Base-by-base conservation (phyloP, 2,329 filamentous ascomycete species). In the Daldinia sp. region DNA sequence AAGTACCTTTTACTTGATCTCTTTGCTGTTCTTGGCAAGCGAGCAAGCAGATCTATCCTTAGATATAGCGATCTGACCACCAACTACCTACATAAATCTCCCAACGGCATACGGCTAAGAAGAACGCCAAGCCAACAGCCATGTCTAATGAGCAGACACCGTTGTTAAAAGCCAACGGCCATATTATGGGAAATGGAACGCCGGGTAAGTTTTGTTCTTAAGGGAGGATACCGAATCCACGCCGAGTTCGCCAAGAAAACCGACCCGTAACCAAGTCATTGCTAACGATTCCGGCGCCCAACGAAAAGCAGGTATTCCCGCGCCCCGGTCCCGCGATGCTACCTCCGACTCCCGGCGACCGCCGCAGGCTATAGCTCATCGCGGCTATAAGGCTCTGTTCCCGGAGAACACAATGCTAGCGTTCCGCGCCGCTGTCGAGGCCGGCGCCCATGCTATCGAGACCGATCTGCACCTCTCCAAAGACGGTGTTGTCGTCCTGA, bases 361-460 rank as follows among this genome's bases (percentile, higher is more conserved):
- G 56, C 92, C 93, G 1, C 91, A 93, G 77, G 87, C 89, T 62
- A 93, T 96, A 70, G 92, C 91, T 1, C 93, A 95, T 81, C 86
- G 93, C 64, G 93, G 93, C 50, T 93, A 90, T 84, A 95, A 93
- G 78, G 89, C 90, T 0, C 85, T 85, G 58, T 92, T 86, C 73
- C 93, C 95, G 0, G 95, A 98, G 80, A 98, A 98, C 81, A 92
- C 92, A 1, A 89, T 98, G 86, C 86, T 84, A 15, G 92, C 92
- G 6, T 97, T 97, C 81, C 83, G 83, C 64, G 90, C 86, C 30
- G 94, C 94, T 1, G 86, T 95, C 2, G 83, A 88, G 35, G 89
- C 89, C 18, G 93, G 93, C 20, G 89, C 92, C 0, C 88, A 97
- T 74, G 95, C 92, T 0, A 83, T 98, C 30, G 95, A 98, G 82